These are phyloP conservation scores for Solanum gracilifrons DNA, from an alignment of 257 asterid species.

Conservation along the genomic window DNA sequence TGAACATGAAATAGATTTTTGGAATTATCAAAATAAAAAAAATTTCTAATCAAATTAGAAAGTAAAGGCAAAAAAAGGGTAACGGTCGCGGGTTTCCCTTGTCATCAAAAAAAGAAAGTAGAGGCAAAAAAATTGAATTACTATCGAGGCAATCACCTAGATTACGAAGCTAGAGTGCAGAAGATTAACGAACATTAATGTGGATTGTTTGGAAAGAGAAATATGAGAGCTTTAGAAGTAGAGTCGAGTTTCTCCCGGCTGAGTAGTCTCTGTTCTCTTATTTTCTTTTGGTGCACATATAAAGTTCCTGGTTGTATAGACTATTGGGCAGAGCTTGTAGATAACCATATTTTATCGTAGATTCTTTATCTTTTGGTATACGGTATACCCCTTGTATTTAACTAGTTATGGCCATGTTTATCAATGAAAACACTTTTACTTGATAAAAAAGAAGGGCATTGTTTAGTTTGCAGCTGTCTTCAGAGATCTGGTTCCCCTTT, in stretches of 20 bases:
- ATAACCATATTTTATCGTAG: not conserved
- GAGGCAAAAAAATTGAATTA: not conserved
- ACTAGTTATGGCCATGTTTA: not conserved
- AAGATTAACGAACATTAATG: not conserved
- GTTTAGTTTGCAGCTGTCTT: not conserved
- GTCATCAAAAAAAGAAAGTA: too few species aligned
- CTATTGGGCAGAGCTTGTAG: not conserved
- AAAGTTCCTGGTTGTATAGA: not conserved
- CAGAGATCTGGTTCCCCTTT: not conserved
- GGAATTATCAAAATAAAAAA: not conserved
- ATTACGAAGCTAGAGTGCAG: not conserved
- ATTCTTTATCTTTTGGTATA: not conserved
- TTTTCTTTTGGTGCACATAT: not conserved
- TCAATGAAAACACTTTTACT: not conserved
- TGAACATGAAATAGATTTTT: not conserved
- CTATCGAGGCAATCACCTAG: not conserved
- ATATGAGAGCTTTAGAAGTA: not conserved
- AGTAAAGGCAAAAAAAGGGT: not conserved
- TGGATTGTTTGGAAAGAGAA: not conserved
- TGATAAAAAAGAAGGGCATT: not conserved
- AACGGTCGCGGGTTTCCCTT: too few species aligned
- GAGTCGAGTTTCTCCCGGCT: not conserved
- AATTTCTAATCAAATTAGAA: not conserved
- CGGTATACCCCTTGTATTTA: not conserved
- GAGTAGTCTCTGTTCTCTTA: not conserved